These are phyloP conservation scores for Kwoniella heveanensis DNA, from an alignment of 768 basidiomycete genomes.

Conservation along the genomic window DNA sequence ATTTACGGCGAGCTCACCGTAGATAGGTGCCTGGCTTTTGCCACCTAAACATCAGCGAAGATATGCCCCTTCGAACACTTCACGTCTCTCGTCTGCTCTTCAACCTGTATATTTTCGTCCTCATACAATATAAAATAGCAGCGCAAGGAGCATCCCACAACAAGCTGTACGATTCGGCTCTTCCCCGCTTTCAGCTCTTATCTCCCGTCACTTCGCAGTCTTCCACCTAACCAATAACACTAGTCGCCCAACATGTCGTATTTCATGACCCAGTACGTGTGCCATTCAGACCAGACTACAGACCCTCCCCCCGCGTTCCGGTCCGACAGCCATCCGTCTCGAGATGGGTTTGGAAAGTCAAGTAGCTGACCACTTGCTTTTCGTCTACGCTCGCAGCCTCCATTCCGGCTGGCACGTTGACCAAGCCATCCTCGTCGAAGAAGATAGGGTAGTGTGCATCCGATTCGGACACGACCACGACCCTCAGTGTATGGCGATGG, in stretches of 20 bases:
- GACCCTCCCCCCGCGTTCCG: too few species aligned
- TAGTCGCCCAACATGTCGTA: slow-evolving; percentile 51
- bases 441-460: slow-evolving; percentile 90
- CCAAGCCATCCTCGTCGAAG: slow-evolving; percentile 93
- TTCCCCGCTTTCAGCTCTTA: too few species aligned
- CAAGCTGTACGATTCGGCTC: too few species aligned
- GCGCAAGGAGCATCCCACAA: too few species aligned
- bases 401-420: slow-evolving; percentile 88
- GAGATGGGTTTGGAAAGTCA: too few species aligned
- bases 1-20: too few species aligned
- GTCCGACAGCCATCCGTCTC: too few species aligned
- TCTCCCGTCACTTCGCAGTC: too few species aligned
- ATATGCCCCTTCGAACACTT: too few species aligned
- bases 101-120: too few species aligned
- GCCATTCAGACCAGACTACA: not conserved
- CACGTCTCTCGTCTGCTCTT: too few species aligned
- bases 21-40: slow-evolving; percentile 1
- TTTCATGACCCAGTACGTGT: slow-evolving; percentile 57
- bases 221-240: not conserved
- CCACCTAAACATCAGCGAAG: not conserved
- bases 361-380: not conserved
- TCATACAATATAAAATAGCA: too few species aligned
- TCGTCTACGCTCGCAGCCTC: slow-evolving; percentile 34
- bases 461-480: slow-evolving; percentile 96
- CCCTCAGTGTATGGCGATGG: slow-evolving; percentile 96